Percentiles rank a stretch among this genome's conserved stretches.
Evolutionary conservation across 2,329 filamentous ascomycete genomes (phyloP).

Genomic region (Monilinia fructigena): DNA sequence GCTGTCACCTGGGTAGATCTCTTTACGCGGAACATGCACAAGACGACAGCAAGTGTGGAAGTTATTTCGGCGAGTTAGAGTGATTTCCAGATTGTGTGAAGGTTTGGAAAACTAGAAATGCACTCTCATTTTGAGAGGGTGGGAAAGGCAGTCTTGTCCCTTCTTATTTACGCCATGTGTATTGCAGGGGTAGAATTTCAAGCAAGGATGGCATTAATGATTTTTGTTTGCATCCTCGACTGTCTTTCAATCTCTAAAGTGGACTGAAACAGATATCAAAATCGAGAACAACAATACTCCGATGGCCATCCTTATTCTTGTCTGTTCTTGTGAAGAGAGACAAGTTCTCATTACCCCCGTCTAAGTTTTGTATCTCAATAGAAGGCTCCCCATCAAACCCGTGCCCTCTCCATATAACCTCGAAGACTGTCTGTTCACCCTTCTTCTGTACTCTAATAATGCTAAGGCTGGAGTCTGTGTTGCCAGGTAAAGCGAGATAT

Average conservation of each 20-base stretch:
- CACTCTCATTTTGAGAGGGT: too few relatives aligned
- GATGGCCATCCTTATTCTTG: conserved; percentile 14
- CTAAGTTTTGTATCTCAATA: conserved; percentile 31
- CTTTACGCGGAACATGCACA: background rate
- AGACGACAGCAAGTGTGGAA: background rate
- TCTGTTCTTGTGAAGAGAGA: conserved; percentile 34
- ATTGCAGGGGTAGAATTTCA: background rate
- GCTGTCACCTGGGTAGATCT: background rate
- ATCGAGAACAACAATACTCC: conserved; percentile 32
- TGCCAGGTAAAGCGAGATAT: conserved; percentile 33
- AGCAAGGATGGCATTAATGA: background rate
- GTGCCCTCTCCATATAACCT: conserved; percentile 28
- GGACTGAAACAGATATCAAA: conserved; percentile 19
- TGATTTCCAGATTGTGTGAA: too few relatives aligned
- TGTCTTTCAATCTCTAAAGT: background rate
- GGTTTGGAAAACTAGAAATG: background rate
- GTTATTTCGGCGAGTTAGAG: too few relatives aligned
- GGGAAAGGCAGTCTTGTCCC: background rate
- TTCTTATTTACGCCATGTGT: background rate
- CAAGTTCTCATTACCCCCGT: conserved; percentile 27
- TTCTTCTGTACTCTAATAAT: conserved; percentile 26
- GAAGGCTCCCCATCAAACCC: conserved; percentile 36
- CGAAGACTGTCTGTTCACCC: conserved; percentile 22
- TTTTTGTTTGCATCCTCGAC: background rate
- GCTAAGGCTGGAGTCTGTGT: conserved; percentile 31